Conservation (phyloP, 1,284 basidiomycete genomes). For the Blastosporella zonata region DNA sequence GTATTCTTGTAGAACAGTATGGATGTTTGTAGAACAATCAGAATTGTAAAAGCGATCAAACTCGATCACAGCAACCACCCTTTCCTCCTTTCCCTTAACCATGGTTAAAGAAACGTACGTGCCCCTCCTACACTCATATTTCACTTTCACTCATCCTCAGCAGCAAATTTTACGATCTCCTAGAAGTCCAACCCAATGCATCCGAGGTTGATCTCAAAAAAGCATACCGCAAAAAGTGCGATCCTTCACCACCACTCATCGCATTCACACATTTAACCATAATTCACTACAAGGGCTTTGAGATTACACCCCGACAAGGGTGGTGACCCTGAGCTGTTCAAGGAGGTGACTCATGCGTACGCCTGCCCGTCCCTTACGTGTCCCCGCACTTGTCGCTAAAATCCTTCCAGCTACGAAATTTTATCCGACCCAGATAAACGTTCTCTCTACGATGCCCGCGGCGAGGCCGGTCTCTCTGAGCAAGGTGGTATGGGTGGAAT, state of each 20-base stretch:
- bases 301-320: conserved; percentile 95
- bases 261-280: conserved; percentile 14
- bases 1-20: conserved; percentile 35
- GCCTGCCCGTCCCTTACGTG: conserved; percentile 28
- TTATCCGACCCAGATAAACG: conserved; percentile 90
- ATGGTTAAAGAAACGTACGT: conserved; percentile 74
- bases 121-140: conserved; percentile 2
- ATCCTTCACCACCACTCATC: conserved; percentile 4
- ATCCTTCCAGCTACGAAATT: conserved; percentile 76
- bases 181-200: conserved; percentile 76
- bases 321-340: conserved; percentile 96
- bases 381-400: conserved; percentile 3
- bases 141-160: conserved; percentile 14
- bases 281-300: conserved; percentile 61
- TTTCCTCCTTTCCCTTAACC: conserved; percentile 23
- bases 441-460: conserved; percentile 85
- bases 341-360: conserved; percentile 95
- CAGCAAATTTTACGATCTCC: conserved; percentile 89
- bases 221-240: conserved; percentile 90
- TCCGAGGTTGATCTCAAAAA: conserved; percentile 88
- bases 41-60: conserved; percentile 22
- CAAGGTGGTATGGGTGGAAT: conserved; percentile 91
- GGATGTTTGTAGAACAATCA: conserved; percentile 44
- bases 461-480: conserved; percentile 90
- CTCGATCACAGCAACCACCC: conserved; percentile 23